Base-by-base conservation (phyloP, 2,329 filamentous ascomycete genomes). In the Botryotinia calthae region DNA sequence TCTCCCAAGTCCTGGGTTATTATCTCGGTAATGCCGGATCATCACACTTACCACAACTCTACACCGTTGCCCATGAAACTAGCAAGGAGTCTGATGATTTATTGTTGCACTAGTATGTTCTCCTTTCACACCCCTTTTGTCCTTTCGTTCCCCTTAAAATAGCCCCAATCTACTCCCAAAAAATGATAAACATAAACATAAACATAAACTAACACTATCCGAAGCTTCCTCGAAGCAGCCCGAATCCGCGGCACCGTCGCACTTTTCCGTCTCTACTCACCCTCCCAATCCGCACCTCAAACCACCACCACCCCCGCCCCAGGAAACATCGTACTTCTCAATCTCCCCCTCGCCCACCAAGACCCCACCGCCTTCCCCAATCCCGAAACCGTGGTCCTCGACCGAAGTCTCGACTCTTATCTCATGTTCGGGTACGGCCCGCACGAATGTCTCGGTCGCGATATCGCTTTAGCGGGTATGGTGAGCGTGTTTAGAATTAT, bases 1-100 rank as follows among this genome's bases (percentile, higher is more conserved):
- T 94, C 79, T 88, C 90, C 1, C 90, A 93, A 82, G 86, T 91
- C 2, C 84, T 94, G 28, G 91, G 94, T 79, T 94, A 88, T 82
- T 94, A 92, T 79, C 85, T 94, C 8, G 87, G 87, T 0, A 82
- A 87, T 46, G n/a, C 54, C 7, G 87, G 88, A 76, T 82, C 84
- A 71, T 76, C 83, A 20, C 84, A 93, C 77, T 81, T 92, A 0
- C 83, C 87, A 0, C 87, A 89, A 61, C 85, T 95, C 71, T 86
- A 90, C 76, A 83, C 83, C 28, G 83, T 92, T 25, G 88, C 93
- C 42, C 82, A 85, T 48, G 79, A 86, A 56, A 84, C 88, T 7
- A 83, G 86, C 0, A 83, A 83, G 1, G 87, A 90, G 75, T 87
- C 86, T 0, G 90, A 94, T 75, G 85, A 88, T 1, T 82, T 87